Evolutionary conservation across 2,329 filamentous ascomycete species (phyloP).

Genomic region (Thelonectria rubi): DNA sequence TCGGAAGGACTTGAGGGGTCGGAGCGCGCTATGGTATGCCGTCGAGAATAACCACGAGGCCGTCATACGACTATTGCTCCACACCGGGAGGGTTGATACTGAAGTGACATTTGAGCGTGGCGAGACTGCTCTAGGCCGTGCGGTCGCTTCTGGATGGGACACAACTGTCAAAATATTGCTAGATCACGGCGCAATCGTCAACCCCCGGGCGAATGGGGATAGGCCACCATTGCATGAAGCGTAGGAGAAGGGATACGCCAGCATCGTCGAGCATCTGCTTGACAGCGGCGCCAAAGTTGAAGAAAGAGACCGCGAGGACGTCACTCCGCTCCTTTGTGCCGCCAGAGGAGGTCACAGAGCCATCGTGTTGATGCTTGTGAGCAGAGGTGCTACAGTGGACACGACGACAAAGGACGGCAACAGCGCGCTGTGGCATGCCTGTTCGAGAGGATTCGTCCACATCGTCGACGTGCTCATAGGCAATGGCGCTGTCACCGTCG

Average conservation of each 20-base stretch:
- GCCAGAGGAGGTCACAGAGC: neutral
- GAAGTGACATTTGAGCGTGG: neutral
- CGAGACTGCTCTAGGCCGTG: neutral
- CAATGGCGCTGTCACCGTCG: neutral
- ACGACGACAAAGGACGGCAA: neutral
- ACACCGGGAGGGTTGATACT: neutral
- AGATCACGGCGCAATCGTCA: neutral
- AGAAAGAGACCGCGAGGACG: neutral
- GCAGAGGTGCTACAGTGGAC: neutral
- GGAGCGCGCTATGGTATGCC: neutral
- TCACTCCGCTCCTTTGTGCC: neutral
- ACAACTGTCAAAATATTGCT: neutral
- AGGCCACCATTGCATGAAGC: neutral
- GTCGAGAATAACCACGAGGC: neutral
- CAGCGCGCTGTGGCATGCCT: neutral
- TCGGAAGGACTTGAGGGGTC: neutral
- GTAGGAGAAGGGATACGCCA: neutral
- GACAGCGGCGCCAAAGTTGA: neutral
- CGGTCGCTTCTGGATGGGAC: neutral
- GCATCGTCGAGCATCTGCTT: neutral
- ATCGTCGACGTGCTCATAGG: neutral
- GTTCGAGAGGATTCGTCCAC: neutral
- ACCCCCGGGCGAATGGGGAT: neutral
- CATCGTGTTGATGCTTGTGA: neutral
- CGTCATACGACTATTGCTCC: neutral